Conservation (phyloP, 163 green algal species). For the Scenedesmus sp. region DNA sequence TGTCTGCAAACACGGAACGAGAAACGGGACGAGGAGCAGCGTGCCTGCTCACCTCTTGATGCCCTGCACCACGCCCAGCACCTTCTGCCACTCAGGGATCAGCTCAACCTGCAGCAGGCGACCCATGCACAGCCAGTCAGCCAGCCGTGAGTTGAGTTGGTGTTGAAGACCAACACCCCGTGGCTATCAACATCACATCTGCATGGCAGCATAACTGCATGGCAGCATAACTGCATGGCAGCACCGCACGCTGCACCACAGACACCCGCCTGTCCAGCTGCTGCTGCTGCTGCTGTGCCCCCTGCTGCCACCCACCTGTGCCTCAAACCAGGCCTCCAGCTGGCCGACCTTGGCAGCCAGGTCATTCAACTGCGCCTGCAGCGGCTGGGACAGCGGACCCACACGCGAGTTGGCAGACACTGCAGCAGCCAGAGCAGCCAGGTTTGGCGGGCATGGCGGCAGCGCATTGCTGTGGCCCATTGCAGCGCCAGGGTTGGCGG, state of each 20-base stretch:
- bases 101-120: constrained; percentile 23
- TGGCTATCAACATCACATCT: background rate
- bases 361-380: constrained; percentile 28
- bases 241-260: background rate
- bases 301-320: constrained; percentile 28
- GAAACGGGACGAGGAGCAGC: background rate
- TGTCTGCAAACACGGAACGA: background rate
- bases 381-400: constrained; percentile 22
- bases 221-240: background rate
- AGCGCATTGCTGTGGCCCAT: background rate
- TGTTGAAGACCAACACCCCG: background rate
- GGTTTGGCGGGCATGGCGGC: background rate
- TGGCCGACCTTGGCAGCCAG: constrained; percentile 33
- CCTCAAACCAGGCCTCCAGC: constrained; percentile 49
- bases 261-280: background rate
- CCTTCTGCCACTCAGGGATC: constrained; percentile 48
- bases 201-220: background rate
- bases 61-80: constrained; percentile 18
- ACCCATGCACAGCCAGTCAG: background rate
- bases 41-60: constrained; percentile 20
- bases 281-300: no score
- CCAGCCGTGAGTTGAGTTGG: background rate
- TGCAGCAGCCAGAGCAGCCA: constrained; percentile 34
- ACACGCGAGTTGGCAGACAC: constrained; percentile 6
- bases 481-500: background rate